Conservation (phyloP, 371 early-diverging fungal genomes). For the Globomyces sp. region DNA sequence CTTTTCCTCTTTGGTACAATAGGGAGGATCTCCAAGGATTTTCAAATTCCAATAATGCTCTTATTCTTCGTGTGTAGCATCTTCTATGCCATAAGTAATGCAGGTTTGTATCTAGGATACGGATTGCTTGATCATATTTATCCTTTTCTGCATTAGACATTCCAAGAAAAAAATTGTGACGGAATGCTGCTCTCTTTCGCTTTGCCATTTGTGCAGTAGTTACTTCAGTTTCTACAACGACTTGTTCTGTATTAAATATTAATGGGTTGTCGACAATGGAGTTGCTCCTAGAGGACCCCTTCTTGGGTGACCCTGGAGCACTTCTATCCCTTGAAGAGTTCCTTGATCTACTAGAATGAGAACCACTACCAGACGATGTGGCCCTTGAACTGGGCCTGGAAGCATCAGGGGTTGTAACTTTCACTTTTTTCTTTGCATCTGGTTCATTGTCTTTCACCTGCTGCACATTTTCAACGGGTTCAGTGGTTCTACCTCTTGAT, state of each 20-base stretch:
- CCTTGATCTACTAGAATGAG: not conserved
- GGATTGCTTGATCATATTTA: slow-evolving; percentile 24
- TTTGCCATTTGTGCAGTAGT: not conserved
- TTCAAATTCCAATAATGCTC: slow-evolving; percentile 31
- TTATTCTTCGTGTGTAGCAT: slow-evolving; percentile 28
- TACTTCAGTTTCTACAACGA: not conserved
- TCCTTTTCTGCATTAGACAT: slow-evolving; percentile 23
- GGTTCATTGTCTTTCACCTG: not conserved
- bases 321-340: not conserved
- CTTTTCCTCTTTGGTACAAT: slow-evolving; percentile 19
- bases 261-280: not conserved
- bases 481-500: not conserved
- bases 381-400: not conserved
- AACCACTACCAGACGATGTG: not conserved
- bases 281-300: not conserved
- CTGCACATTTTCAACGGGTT: not conserved
- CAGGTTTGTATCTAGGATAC: slow-evolving; percentile 20
- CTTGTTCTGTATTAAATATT: not conserved
- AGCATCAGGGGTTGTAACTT: not conserved
- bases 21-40: slow-evolving; percentile 26
- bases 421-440: not conserved
- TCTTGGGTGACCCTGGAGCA: not conserved
- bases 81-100: slow-evolving; percentile 23
- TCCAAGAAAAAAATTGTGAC: not conserved
- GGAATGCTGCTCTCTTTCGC: slow-evolving; percentile 16